Evolutionary conservation across 139 green algal species (phyloP).

Genomic region (Edaphochlamys debaryana): DNA sequence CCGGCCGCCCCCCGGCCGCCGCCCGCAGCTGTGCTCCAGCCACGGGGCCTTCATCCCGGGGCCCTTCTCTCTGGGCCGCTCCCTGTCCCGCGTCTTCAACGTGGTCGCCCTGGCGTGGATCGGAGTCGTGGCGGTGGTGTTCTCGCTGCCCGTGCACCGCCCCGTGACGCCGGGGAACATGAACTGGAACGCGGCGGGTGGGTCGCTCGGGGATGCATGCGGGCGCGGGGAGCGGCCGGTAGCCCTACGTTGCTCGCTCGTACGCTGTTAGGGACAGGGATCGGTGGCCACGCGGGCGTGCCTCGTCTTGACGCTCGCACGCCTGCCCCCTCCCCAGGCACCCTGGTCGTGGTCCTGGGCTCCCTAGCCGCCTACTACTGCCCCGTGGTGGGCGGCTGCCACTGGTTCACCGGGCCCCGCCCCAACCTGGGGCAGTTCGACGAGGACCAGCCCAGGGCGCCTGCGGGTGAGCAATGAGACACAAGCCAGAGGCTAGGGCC

Average conservation of each 20-base stretch:
- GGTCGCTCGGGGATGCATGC: too few relatives aligned
- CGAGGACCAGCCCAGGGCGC: too few relatives aligned
- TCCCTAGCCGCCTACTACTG: constrained; percentile 13
- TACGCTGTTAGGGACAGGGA: too few relatives aligned
- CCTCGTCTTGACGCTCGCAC: too few relatives aligned
- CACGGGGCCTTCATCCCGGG: constrained; percentile 19
- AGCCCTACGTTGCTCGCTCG: background rate
- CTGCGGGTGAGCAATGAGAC: too few relatives aligned
- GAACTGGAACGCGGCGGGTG: constrained; percentile 31
- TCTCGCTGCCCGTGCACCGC: constrained; percentile 10
- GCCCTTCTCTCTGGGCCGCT: background rate
- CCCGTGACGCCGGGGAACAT: constrained; percentile 20
- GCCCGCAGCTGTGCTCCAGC: background rate
- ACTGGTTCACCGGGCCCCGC: constrained; percentile 33
- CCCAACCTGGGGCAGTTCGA: constrained; percentile 38
- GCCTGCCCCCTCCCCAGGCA: background rate
- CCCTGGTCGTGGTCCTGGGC: background rate
- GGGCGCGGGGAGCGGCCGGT: too few relatives aligned
- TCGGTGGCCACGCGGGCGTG: too few relatives aligned
- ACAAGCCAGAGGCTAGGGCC: too few relatives aligned
- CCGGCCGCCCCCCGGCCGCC: too few relatives aligned
- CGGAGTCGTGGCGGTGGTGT: background rate
- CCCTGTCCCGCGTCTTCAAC: constrained; percentile 2
- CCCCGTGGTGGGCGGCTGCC: constrained; percentile 12
- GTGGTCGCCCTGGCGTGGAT: background rate